These are phyloP conservation scores for Agrocybe praecox DNA, from an alignment of 768 basidiomycete genomes.

Conservation along the genomic window DNA sequence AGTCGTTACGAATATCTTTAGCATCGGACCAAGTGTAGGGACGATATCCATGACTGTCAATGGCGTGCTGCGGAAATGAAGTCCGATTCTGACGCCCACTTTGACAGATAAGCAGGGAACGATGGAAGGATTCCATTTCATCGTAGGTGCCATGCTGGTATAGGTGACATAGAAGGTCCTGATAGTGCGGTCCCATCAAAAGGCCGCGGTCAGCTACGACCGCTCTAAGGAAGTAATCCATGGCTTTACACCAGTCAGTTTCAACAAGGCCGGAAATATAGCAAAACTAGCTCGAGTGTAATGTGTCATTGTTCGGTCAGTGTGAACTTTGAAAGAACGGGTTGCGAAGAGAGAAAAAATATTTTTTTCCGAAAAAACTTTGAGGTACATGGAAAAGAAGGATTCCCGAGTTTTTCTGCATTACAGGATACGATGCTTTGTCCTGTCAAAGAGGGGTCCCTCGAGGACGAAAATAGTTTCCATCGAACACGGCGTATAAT, in stretches of 20 bases:
- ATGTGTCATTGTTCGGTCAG: slow-evolving; percentile 30
- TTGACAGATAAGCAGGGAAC: slow-evolving; percentile 7
- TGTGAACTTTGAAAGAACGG: slow-evolving; percentile 3
- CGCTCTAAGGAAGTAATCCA: slow-evolving; percentile 34
- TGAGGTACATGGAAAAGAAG: slow-evolving; percentile 43
- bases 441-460: background rate
- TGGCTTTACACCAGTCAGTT: slow-evolving; percentile 43
- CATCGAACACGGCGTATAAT: slow-evolving; percentile 21
- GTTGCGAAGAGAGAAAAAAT: background rate
- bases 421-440: slow-evolving; percentile 17
- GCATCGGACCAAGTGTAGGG: slow-evolving; percentile 25
- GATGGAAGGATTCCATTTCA: slow-evolving; percentile 7
- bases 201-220: slow-evolving; percentile 23
- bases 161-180: slow-evolving; percentile 41
- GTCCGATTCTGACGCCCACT: slow-evolving; percentile 21
- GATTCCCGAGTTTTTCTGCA: slow-evolving; percentile 34
- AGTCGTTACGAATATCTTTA: slow-evolving; percentile 28
- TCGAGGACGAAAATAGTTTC: background rate
- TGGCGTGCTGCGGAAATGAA: slow-evolving; percentile 29
- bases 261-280: slow-evolving; percentile 38
- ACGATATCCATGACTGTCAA: slow-evolving; percentile 8
- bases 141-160: slow-evolving; percentile 29
- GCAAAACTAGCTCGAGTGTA: slow-evolving; percentile 54
- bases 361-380: slow-evolving; percentile 46
- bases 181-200: slow-evolving; percentile 30